Evolutionary conservation across 2,329 filamentous ascomycete genomes (phyloP).

Genomic region (Colletotrichum phormii): DNA sequence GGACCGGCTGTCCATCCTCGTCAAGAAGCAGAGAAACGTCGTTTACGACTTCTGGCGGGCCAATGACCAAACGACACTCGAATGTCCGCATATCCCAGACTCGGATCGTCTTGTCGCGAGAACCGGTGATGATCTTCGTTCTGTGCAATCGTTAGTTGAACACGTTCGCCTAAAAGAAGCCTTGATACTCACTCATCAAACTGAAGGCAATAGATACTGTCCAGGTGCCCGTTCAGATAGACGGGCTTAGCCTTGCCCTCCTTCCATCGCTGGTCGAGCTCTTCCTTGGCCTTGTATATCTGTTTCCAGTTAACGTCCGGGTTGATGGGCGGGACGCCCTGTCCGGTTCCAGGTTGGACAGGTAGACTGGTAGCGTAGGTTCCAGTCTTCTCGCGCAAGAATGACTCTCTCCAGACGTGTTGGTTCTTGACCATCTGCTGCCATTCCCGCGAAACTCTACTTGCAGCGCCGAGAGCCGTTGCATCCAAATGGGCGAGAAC

Average conservation of each 20-base stretch:
- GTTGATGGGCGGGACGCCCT: conserved; percentile 65
- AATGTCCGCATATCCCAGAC: conserved; percentile 96
- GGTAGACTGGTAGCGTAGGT: conserved; percentile 69
- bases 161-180: not conserved
- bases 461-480: conserved; percentile 59
- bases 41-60: conserved; percentile 75
- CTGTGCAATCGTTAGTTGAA: conserved; percentile 59
- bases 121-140: conserved; percentile 95
- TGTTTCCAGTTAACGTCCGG: conserved; percentile 85
- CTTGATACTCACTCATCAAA: conserved; percentile 84
- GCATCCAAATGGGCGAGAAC: conserved; percentile 69
- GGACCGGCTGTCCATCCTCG: conserved; percentile 61
- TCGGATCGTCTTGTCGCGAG: conserved; percentile 93
- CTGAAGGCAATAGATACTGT: conserved; percentile 97
- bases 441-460: conserved; percentile 65
- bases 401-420: conserved; percentile 74
- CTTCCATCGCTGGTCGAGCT: conserved; percentile 84
- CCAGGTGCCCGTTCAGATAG: conserved; percentile 92
- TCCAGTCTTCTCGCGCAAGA: conserved; percentile 68
- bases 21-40: conserved; percentile 63
- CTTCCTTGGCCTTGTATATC: conserved; percentile 82
- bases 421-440: conserved; percentile 58
- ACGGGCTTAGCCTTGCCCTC: conserved; percentile 81
- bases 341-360: conserved; percentile 64
- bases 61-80: conserved; percentile 87